These are phyloP conservation scores for Solanum chilense DNA, from an alignment of 257 asterid genomes.

Conservation along the genomic window DNA sequence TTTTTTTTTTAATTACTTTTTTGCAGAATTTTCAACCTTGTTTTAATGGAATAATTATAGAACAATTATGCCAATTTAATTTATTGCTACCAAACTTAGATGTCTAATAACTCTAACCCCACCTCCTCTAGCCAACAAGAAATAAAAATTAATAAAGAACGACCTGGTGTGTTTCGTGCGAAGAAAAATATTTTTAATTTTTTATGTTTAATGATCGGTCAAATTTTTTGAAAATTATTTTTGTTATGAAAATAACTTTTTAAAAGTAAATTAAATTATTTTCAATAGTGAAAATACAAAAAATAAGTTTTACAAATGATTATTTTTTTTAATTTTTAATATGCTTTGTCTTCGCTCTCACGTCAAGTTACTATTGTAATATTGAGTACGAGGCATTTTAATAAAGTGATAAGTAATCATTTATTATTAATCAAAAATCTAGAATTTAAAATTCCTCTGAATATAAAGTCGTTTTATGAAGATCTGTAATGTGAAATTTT, in stretches of 20 bases:
- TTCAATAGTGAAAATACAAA: accelerated
- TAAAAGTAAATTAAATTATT: not conserved
- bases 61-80: not conserved
- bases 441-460: no score
- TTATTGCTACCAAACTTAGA: not conserved
- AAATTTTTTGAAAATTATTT: not conserved
- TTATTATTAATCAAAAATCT: no score
- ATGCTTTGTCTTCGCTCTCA: no score
- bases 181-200: not conserved
- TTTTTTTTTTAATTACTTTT: not conserved
- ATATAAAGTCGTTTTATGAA: no score
- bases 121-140: not conserved
- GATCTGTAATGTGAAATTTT: accelerated
- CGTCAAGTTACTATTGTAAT: no score
- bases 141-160: not conserved
- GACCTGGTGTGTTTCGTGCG: not conserved
- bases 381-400: no score
- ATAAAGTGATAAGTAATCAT: no score
- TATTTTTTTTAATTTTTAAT: accelerated
- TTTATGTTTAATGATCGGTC: not conserved
- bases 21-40: not conserved
- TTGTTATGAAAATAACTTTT: not conserved
- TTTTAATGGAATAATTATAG: not conserved
- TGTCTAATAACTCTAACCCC: not conserved
- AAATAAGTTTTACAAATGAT: accelerated